Evolutionary conservation across 1,284 basidiomycete species (phyloP).

Genomic region (Marasmius fiardii): DNA sequence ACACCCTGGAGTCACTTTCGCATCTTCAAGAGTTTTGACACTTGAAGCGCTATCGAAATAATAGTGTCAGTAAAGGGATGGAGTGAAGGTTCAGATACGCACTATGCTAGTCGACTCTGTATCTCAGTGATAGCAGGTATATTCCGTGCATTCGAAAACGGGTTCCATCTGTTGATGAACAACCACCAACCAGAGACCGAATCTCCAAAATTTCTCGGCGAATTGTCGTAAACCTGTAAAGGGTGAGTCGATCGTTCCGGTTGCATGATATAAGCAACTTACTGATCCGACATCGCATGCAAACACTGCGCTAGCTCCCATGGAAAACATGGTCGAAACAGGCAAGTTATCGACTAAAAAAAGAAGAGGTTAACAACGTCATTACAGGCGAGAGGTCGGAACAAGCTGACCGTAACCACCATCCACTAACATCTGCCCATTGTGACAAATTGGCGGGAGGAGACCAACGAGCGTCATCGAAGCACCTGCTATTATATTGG

Average conservation of each 20-base stretch:
- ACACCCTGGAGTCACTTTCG: conserved; percentile 85
- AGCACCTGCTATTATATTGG: conserved; percentile 56
- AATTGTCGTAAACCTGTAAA: conserved; percentile 86
- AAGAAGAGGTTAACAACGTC: conserved; percentile 3
- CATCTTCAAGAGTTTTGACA: conserved; percentile 92
- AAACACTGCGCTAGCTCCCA: conserved; percentile 92
- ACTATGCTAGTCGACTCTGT: conserved; percentile 95
- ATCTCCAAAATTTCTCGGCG: conserved; percentile 92
- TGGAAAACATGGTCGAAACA: conserved; percentile 88
- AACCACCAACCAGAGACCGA: conserved; percentile 98
- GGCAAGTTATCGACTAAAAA: conserved; percentile 85
- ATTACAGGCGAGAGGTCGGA: background rate
- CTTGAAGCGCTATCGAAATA: conserved; percentile 76
- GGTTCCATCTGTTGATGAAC: conserved; percentile 89
- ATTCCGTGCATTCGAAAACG: conserved; percentile 77
- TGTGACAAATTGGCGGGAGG: conserved; percentile 92
- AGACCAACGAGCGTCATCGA: conserved; percentile 98
- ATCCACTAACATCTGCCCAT: conserved; percentile 92
- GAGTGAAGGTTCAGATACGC: conserved; percentile 25
- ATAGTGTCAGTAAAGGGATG: conserved; percentile 10
- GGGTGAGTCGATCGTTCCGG: background rate
- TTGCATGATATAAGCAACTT: conserved; percentile 24
- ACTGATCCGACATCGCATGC: conserved; percentile 94
- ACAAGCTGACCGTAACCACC: conserved; percentile 79
- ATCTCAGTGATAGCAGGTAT: conserved; percentile 96